Percentiles rank a stretch among this genome's conserved stretches.
phyloP scores from a whole-genome alignment of 2,329 filamentous ascomycete species.

The Colletotrichum endophyticum region DNA sequence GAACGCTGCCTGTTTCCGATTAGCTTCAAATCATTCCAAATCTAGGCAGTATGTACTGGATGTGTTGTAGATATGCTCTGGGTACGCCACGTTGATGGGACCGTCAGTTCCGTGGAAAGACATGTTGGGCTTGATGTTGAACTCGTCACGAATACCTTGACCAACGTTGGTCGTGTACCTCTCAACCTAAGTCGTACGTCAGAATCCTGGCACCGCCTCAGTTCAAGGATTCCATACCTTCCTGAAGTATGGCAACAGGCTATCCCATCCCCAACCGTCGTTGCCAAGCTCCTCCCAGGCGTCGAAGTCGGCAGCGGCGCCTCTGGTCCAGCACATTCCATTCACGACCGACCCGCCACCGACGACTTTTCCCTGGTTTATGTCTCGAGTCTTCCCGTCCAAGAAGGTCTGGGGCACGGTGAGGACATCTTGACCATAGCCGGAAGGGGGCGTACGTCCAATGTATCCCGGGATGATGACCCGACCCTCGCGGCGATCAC shows the following conservation, averaged over 20 bases:
- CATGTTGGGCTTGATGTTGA: conserved; percentile 30
- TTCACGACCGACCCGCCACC: conserved; percentile 46
- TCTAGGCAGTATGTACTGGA: conserved; percentile 31
- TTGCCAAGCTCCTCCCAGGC: conserved; percentile 47
- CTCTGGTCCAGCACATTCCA: conserved; percentile 45
- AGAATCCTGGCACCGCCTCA: neutral
- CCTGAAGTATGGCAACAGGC: conserved; percentile 52
- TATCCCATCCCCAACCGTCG: conserved; percentile 45
- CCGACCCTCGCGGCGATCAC: conserved; percentile 16
- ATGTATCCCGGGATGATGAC: conserved; percentile 23
- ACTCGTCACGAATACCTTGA: conserved; percentile 21
- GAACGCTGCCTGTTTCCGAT: conserved; percentile 35
- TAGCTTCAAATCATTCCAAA: neutral
- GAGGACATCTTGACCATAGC: conserved; percentile 33
- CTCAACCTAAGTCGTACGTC: conserved; percentile 34
- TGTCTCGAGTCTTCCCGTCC: conserved; percentile 36
- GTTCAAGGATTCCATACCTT: conserved; percentile 36
- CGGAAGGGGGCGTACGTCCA: conserved; percentile 10
- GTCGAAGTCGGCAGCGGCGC: conserved; percentile 43
- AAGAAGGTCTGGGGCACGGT: conserved; percentile 35
- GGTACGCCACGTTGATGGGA: conserved; percentile 41
- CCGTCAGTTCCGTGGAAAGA: conserved; percentile 37
- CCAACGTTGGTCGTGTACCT: conserved; percentile 34
- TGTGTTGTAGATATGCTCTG: conserved; percentile 42
- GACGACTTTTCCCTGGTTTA: conserved; percentile 40